phyloP scores from a whole-genome alignment of 2,329 filamentous ascomycete species.

The Arthrobotrys entomopaga region DNA sequence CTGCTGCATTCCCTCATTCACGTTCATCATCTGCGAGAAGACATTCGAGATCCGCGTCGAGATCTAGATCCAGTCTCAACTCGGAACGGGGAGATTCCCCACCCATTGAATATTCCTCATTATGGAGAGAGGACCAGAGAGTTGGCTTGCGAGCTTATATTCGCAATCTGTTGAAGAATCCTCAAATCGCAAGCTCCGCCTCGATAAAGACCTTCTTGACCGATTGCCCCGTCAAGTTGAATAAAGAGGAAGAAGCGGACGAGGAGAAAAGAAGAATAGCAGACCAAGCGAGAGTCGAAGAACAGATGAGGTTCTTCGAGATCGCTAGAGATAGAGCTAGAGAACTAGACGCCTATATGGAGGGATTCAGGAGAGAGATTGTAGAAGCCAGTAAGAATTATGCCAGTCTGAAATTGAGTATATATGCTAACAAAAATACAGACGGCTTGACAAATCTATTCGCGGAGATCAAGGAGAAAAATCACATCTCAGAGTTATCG shows the following conservation, averaged over 20 bases:
- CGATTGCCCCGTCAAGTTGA: constrained; percentile 75
- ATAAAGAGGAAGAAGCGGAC: constrained; percentile 84
- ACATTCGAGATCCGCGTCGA: constrained; percentile 57
- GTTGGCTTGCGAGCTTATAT: constrained; percentile 91
- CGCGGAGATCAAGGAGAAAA: constrained; percentile 89
- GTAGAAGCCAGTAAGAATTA: constrained; percentile 73
- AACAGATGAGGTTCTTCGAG: constrained; percentile 94
- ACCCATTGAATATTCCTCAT: constrained; percentile 60
- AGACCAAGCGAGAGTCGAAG: constrained; percentile 87
- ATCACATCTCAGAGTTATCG: constrained; percentile 85
- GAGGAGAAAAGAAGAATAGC: constrained; percentile 81
- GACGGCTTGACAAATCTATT: constrained; percentile 94
- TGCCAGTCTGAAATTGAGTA: not conserved
- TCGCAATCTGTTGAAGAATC: constrained; percentile 84
- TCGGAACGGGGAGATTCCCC: constrained; percentile 49
- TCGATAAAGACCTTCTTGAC: constrained; percentile 87
- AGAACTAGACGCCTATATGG: constrained; percentile 97
- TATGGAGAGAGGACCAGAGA: constrained; percentile 89
- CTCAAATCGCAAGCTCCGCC: constrained; percentile 81
- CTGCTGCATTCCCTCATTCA: constrained; percentile 60
- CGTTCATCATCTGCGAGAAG: constrained; percentile 33
- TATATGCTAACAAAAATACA: constrained; percentile 7
- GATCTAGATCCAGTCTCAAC: constrained; percentile 44
- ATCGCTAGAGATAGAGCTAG: constrained; percentile 89
- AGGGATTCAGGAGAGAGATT: constrained; percentile 75